Percentiles rank a stretch among this genome's conserved stretches.
These are phyloP conservation scores for Lithospermum erythrorhizon DNA, from an alignment of 257 asterid genomes.

Conservation along the genomic window DNA sequence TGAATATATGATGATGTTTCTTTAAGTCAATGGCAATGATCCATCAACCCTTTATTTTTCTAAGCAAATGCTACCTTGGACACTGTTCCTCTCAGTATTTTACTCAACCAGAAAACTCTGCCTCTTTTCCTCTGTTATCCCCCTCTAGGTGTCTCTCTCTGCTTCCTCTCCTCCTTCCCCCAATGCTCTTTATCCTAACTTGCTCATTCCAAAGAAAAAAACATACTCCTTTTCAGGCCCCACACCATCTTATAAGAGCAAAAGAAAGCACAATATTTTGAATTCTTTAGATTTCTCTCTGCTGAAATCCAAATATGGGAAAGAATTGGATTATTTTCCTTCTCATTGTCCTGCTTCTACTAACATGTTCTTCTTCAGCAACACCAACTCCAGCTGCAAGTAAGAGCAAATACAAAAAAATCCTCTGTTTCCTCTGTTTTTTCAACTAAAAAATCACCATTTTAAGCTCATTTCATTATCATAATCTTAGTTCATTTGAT, in stretches of 20 bases:
- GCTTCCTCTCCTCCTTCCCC: constrained; percentile 17
- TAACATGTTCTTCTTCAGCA: constrained; percentile 45
- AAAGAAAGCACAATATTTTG: constrained; percentile 4
- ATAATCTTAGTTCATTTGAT: background rate
- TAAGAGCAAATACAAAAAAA: constrained; percentile 23
- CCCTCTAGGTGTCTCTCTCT: constrained; percentile 6
- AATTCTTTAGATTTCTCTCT: background rate
- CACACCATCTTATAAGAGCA: background rate
- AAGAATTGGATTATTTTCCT: constrained; percentile 25
- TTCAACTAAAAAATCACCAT: background rate
- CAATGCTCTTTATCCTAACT: constrained; percentile 20
- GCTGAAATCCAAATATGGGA: constrained; percentile 27
- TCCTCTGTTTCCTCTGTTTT: too few species aligned
- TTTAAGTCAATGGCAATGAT: too few species aligned
- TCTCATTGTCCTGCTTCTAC: constrained; percentile 26
- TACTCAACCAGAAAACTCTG: too few species aligned
- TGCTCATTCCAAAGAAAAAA: constrained; percentile 20
- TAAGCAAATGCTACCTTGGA: constrained; percentile 22
- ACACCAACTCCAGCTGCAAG: constrained; percentile 84
- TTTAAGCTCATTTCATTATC: background rate
- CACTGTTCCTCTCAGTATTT: constrained; percentile 26
- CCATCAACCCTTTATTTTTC: too few species aligned
- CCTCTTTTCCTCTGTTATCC: constrained; percentile 2
- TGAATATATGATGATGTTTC: too few species aligned
- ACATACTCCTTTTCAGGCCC: background rate